Base-by-base conservation (phyloP, 2,329 filamentous ascomycete genomes). In the Aureobasidium mangrovei region DNA sequence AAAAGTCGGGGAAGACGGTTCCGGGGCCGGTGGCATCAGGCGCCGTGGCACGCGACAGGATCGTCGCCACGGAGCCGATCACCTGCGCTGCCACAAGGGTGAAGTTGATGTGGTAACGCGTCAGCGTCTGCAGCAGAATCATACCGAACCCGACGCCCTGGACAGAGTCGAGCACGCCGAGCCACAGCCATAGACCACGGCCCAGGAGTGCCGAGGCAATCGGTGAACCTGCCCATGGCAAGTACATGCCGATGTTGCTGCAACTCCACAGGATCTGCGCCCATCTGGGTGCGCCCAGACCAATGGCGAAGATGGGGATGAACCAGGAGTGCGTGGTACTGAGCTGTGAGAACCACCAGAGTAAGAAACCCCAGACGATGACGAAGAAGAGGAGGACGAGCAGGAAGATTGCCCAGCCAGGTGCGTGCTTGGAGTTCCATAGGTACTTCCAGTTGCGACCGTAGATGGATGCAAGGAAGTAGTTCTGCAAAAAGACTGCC, bases 121-220 rank as follows among this genome's bases (percentile, higher is more conserved):
- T 85, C 59, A 84, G 67, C 1, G 58, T 59, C 63, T 83, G 80
- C 40, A 85, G 67, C 4, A 86, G 70, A 49, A 85, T 80, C 81
- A 85, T 85, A 53, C 83, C 83, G 53, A 85, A 78, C 2, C 83
- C 83, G 2, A 85, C 77, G 38, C 81, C 81, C 64, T 86, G 83
- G 5, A 85, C 69, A 7, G 79, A 75, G 60, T 86, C 83, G 7
- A 85, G 71, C 4, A 84, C 74, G 39, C 83, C 83, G 0, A 86
- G 75, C 82, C 82, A 86, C 8, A 85, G 72, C 82, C 83, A 85
- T 4, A 85, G 67, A 54, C 72, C 69, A 40, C 82, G 73, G 2
- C 79, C 78, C 7, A 81, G 67, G 0, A 85, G 64, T 0, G 82
- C 79, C 3, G 77, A 75, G 6, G 75, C 72, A 0, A 78, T 67